Evolutionary conservation across 1,139 yeast species (phyloP).

Genomic region (Geotrichum candidum): DNA sequence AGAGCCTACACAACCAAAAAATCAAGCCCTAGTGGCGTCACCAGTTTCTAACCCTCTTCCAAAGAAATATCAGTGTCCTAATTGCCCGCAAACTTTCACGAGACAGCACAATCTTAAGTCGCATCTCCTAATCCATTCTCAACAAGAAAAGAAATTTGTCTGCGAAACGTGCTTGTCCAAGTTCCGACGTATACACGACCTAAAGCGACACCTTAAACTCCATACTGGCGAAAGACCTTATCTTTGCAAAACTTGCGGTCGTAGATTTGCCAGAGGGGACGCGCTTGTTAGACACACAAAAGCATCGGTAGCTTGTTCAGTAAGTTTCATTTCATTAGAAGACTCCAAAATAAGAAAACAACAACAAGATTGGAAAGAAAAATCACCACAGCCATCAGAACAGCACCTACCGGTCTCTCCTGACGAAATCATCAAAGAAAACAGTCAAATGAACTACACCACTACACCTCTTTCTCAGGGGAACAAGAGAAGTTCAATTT

Average conservation of each 20-base stretch:
- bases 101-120: slow-evolving; percentile 12
- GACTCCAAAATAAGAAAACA: background rate
- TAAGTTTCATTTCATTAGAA: slow-evolving; percentile 1
- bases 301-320: slow-evolving; percentile 27
- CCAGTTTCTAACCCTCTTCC: background rate
- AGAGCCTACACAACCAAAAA: background rate
- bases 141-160: slow-evolving; percentile 51
- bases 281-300: slow-evolving; percentile 64
- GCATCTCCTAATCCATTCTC: slow-evolving; percentile 10
- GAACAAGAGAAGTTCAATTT: background rate
- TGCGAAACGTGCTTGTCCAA: slow-evolving; percentile 59
- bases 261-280: slow-evolving; percentile 70
- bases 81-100: background rate
- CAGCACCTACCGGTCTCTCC: background rate
- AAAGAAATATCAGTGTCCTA: background rate
- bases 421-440: background rate
- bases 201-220: slow-evolving; percentile 66
- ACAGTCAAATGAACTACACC: background rate
- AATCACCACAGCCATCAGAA: background rate
- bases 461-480: background rate
- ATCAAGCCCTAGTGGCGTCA: background rate
- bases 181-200: slow-evolving; percentile 69
- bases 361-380: background rate
- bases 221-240: slow-evolving; percentile 76
- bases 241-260: slow-evolving; percentile 54